phyloP scores from a whole-genome alignment of 345 rosid genomes.

The Anacardium occidentale region DNA sequence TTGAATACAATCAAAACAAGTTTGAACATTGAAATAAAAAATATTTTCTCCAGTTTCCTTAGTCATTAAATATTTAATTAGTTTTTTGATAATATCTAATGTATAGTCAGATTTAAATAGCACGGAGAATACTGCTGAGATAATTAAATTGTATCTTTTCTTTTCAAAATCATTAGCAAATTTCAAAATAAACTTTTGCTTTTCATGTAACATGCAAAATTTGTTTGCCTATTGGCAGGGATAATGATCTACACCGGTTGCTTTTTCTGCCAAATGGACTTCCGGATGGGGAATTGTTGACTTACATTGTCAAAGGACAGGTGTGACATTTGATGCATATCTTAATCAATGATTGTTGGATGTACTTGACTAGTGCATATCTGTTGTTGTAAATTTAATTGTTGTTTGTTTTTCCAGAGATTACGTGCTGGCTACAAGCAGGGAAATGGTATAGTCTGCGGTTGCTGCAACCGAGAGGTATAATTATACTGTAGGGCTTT shows the following conservation, averaged over 20 bases:
- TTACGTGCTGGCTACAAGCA: conserved; percentile 76
- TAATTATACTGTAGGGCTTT: conserved; percentile 3
- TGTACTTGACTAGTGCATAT: background rate
- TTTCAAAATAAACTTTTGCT: background rate
- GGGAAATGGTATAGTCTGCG: conserved; percentile 81
- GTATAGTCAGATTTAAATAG: no score
- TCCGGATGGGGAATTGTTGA: conserved; percentile 86
- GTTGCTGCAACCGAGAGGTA: conserved; percentile 86
- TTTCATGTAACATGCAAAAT: conserved; percentile 14
- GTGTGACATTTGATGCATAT: conserved; percentile 32
- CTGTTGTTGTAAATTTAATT: conserved; percentile 18
- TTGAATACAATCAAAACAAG: no score
- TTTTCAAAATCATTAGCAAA: no score
- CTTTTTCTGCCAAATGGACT: conserved; percentile 96
- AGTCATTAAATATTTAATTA: no score
- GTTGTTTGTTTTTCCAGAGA: conserved; percentile 41
- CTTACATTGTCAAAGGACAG: conserved; percentile 85
- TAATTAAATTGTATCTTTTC: background rate
- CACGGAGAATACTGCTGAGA: background rate
- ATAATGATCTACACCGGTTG: conserved; percentile 87
- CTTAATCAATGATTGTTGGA: conserved; percentile 14
- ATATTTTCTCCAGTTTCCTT: no score
- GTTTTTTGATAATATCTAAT: no score
- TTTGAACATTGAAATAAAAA: no score
- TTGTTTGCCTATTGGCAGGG: conserved; percentile 47